Conservation (phyloP, 75 land plant genomes). For the Azolla pinnata region DNA sequence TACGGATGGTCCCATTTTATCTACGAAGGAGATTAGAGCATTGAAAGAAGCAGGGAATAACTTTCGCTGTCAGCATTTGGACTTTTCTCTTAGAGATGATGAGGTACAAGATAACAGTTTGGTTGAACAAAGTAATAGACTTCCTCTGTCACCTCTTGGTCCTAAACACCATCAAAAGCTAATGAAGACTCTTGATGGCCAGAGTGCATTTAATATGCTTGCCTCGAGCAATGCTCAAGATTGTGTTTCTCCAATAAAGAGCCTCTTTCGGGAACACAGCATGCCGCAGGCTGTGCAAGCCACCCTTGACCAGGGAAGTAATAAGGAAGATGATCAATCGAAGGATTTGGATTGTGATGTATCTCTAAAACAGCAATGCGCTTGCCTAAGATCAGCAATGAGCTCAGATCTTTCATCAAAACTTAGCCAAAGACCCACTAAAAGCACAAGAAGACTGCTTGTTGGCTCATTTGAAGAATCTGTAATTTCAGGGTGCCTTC, state of each 20-base stretch:
- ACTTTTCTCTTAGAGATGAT: conserved; percentile 3
- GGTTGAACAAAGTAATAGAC: conserved; percentile 33
- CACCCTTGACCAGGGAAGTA: too few species aligned
- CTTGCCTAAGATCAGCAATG: conserved; percentile 12
- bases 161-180: conserved; percentile 43
- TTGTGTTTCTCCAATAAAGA: conserved; percentile 18
- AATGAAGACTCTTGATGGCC: conserved; percentile 4
- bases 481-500: conserved; percentile 74
- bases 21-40: conserved; percentile 10
- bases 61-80: conserved; percentile 10
- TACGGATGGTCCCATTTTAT: conserved; percentile 75
- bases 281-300: too few species aligned
- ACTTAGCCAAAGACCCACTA: too few species aligned
- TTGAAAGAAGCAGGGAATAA: background rate
- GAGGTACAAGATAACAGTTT: conserved; percentile 7
- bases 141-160: conserved; percentile 80
- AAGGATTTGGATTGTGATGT: too few species aligned
- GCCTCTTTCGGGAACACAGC: too few species aligned
- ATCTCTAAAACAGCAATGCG: conserved; percentile 11
- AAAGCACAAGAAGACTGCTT: conserved; percentile 67
- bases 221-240: conserved; percentile 19
- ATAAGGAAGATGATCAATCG: too few species aligned
- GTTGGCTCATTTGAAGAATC: conserved; percentile 98
- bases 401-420: conserved; percentile 31
- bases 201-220: conserved; percentile 4